Evolutionary conservation across 768 basidiomycete genomes (phyloP).

Genomic region (Imleria badia): DNA sequence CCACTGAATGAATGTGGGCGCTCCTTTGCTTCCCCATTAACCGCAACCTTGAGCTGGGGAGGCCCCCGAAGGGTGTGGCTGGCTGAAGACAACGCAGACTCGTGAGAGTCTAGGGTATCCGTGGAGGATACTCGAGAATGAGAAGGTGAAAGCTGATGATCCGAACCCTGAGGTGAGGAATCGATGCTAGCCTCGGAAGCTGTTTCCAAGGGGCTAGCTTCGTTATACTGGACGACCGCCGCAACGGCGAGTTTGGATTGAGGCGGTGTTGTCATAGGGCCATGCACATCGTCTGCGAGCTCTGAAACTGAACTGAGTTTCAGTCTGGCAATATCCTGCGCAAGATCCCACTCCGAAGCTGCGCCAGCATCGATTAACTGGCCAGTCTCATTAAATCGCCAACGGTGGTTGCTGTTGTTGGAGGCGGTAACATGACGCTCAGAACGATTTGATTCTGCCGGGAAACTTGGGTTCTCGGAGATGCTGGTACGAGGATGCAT

Average conservation of each 20-base stretch:
- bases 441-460: slow-evolving; percentile 30
- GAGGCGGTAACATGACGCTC: slow-evolving; percentile 40
- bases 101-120: slow-evolving; percentile 65
- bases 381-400: slow-evolving; percentile 64
- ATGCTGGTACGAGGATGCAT: slow-evolving; percentile 50
- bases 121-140: slow-evolving; percentile 85
- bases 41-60: slow-evolving; percentile 52
- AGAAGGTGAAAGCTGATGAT: slow-evolving; percentile 63
- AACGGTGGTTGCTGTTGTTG: slow-evolving; percentile 45
- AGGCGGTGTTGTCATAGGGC: slow-evolving; percentile 63
- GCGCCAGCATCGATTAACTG: slow-evolving; percentile 58
- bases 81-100: slow-evolving; percentile 48
- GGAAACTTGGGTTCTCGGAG: slow-evolving; percentile 21
- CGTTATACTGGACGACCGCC: slow-evolving; percentile 55
- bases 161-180: slow-evolving; percentile 69
- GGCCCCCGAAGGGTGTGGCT: slow-evolving; percentile 59
- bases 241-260: slow-evolving; percentile 58
- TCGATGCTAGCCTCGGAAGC: slow-evolving; percentile 69
- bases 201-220: slow-evolving; percentile 71
- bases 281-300: slow-evolving; percentile 46
- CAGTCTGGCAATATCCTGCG: slow-evolving; percentile 71
- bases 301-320: slow-evolving; percentile 62
- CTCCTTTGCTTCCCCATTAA: slow-evolving; percentile 62
- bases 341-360: slow-evolving; percentile 64
- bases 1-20: slow-evolving; percentile 83